Base-by-base conservation (phyloP, 2,329 filamentous ascomycete species). In the Trichoderma semiorbis region DNA sequence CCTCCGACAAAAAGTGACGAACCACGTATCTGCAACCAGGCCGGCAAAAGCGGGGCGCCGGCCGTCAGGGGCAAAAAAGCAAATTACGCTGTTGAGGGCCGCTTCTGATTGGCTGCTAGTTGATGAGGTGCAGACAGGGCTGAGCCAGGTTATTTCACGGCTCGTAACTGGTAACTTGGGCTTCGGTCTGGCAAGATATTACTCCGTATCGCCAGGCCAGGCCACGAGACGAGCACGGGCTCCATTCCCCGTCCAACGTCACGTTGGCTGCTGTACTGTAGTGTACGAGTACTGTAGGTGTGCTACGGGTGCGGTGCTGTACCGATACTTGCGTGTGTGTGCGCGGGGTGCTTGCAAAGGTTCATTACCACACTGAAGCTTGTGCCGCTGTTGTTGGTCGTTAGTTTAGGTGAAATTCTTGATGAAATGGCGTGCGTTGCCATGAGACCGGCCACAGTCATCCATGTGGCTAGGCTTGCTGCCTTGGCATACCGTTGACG, bases 1-100 rank as follows among this genome's bases (percentile, higher is more conserved):
- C 43, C 24, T 36, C 16, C n/a, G 3, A 8, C 32, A 66, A 28
- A 66, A 39, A 14, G 24, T 55, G 55, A 60, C 65, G 65, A 68
- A 71, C 53, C 43, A 68, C 55, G 47, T 66, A 66, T 66, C 67
- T 34, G 62, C 47, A 66, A 34, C 34, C 14, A 18, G 63, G 24
- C 18, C 26, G 69, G 21, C 24, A 16, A 57, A 21, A 60, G 64
- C 61, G 68, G 71, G 65, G 68, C 53, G 21, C 32, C 21, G 36
- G 36, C 50, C 43, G 30, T 34, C 71, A 72, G 72, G 72, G 66
- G 66, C 57, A 30, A 24, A 61, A 69, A 58, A 64, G 72, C 63
- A 74, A 74, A 75, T 74, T 75, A 12, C 72, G 69, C 69, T 65
- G 24, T 11, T 34, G 50, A 28, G 21, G 24, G 50, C 36, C 26